Evolutionary conservation across 2,329 filamentous ascomycete genomes (phyloP), one percentile per base, ranked within the genome.

Genomic region (Trichoderma gracile): DNA sequence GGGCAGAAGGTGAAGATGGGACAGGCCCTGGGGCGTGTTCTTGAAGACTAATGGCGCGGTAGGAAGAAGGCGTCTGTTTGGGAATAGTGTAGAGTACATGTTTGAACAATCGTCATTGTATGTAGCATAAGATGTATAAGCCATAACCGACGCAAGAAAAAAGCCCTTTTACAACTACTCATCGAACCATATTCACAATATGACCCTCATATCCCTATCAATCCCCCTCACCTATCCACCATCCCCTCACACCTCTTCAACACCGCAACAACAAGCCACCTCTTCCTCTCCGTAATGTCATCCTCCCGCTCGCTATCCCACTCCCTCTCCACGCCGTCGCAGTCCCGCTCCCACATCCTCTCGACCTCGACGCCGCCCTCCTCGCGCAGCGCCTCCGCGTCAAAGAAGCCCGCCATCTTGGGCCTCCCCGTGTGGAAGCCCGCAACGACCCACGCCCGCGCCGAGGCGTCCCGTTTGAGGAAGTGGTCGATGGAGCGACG

Each of bases 1-100:
- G 95, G 94, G 0, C 90, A 94, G 80, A 90, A 83, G 71, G 86
- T 99, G 67, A 93, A 93, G 80, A 90, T 98, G 79, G 95, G 95
- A 3, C 84, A 99, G 79, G 88, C 90, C 8, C 76, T 99, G 65
- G 95, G 94, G 1, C 87, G 84, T 73, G 89, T 97, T 46, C 45
- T 58, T 27, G 61, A 55, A 21, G 46, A 46, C 2, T 63, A 43
- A 17, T 3, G 30, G 47, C 5, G 38, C 19, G 27, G 10, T 10
- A 43, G 21, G 19, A 40, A 19, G 15, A 42, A 25, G 33, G 15
- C 23, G 10, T 59, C n/a, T 1, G 49, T 17, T 30, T 19, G 10
- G 30, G 30, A 2, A 25, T 33, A 12, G 27, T 45, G 40, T 30
- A 68, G 49, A 64, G 61, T 64, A 67, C 60, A 33, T 52, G 12